phyloP scores from a whole-genome alignment of 192 early-diverging fungal species.

The Gryganskiella cystojenkinii region DNA sequence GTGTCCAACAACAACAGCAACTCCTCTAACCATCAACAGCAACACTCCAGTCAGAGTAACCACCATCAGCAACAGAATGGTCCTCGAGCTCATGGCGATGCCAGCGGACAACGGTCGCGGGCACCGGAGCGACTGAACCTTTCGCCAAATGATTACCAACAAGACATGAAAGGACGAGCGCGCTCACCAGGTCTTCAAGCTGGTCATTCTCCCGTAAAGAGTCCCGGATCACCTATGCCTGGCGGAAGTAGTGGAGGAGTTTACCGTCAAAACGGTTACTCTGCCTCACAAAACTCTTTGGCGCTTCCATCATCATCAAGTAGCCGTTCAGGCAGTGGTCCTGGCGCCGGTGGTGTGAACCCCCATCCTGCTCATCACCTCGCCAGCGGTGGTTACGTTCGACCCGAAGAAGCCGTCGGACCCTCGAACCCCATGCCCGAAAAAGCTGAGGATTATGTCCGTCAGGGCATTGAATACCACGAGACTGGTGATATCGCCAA shows the following conservation, averaged over 20 bases:
- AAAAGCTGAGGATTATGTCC: constrained; percentile 69
- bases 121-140: constrained; percentile 20
- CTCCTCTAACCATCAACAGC: constrained; percentile 6
- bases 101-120: constrained; percentile 7
- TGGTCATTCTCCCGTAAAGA: background rate
- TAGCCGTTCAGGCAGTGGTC: background rate
- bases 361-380: constrained; percentile 43
- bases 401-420: constrained; percentile 39
- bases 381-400: constrained; percentile 31
- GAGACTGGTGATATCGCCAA: constrained; percentile 75
- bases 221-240: constrained; percentile 26
- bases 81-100: background rate
- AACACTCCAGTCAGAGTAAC: background rate
- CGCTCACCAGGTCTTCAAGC: constrained; percentile 17
- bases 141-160: constrained; percentile 8
- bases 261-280: constrained; percentile 43
- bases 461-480: constrained; percentile 74
- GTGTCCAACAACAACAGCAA: background rate
- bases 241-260: constrained; percentile 22
- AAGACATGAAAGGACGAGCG: constrained; percentile 14
- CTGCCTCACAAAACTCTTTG: constrained; percentile 12
- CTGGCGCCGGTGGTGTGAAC: constrained; percentile 12
- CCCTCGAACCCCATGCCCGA: constrained; percentile 48
- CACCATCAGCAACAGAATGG: background rate
- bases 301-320: constrained; percentile 9